phyloP scores from a whole-genome alignment of 495 filamentous ascomycete species.

The Aspergillus affinis region DNA sequence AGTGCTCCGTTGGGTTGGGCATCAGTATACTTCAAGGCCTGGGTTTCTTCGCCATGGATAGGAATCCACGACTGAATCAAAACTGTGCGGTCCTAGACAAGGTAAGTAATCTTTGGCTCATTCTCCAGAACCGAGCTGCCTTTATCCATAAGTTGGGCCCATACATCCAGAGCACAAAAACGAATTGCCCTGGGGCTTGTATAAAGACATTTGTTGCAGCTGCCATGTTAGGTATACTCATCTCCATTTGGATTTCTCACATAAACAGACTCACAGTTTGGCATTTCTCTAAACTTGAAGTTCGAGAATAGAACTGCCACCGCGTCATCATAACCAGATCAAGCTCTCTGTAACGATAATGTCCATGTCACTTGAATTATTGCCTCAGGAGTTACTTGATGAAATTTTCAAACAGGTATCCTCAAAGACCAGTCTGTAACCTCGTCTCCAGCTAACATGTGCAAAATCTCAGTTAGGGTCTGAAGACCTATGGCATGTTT shows the following conservation, averaged over 20 bases:
- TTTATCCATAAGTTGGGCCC: background rate
- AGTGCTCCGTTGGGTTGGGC: no score
- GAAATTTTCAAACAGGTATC: conserved; percentile 8
- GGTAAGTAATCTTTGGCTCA: no score
- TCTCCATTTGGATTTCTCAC: conserved; percentile 4
- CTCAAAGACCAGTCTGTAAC: conserved; percentile 4
- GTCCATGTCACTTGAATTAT: conserved; percentile 7
- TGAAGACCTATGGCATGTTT: conserved; percentile 5
- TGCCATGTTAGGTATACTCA: conserved; percentile 1
- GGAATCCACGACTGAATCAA: no score
- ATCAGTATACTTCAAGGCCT: no score
- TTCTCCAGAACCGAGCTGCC: background rate
- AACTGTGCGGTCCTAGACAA: no score
- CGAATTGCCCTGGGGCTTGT: conserved; percentile 3
- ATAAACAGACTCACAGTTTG: conserved; percentile 5
- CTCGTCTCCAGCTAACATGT: conserved; percentile 6
- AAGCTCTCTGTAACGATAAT: conserved; percentile 5
- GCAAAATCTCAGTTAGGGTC: conserved; percentile 1
- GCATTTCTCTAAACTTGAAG: conserved; percentile 5
- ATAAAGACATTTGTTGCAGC: conserved; percentile 1
- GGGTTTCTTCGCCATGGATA: no score
- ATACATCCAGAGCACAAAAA: background rate
- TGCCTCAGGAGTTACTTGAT: conserved; percentile 7
- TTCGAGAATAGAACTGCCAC: conserved; percentile 6
- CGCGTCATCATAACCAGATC: background rate